Evolutionary conservation across 2,329 filamentous ascomycete species (phyloP), one percentile per base, ranked within the genome.

Genomic region (Hypoxylon sp.): DNA sequence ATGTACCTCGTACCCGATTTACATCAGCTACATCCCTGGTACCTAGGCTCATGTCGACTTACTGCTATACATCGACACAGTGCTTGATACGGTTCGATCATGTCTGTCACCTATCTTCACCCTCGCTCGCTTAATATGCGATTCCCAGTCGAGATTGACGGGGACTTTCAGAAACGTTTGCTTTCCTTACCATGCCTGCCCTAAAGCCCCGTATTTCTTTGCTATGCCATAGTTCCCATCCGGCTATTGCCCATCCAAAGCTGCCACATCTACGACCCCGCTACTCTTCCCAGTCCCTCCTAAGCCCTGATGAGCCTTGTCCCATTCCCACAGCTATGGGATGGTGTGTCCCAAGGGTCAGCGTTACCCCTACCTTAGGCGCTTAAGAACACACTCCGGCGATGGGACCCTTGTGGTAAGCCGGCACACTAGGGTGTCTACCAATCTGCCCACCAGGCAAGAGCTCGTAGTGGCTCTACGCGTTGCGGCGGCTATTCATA

Each of bases 401-500:
- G 63, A 67, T 49, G 42, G 22, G 56, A 58, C 37, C 46, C 61
- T 69, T 58, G 33, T 37, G 60, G 48, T 65, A 35, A 51, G 50
- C 33, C 50, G 58, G 51, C 51, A 70, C 68, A 54, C 70, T 61
- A 48, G 58, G 64, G 70, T 62, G 64, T 68, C 58, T 61, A 37
- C 54, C 42, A 59, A 70, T 67, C 67, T 65, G 49, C 57, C 67
- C 64, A 66, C 40, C 50, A 66, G 61, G 58, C 58, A 65, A 58
- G 22, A 60, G 35, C 40, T 53, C 59, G 40, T 55, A 42, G 42
- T 49, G 49, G 44, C 27, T 61, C 17, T 63, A 69, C 56, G 58
- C 61, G 44, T 46, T 58, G 61, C 69, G 69, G 72, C 72, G 72
- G 69, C 71, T 74, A 74, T 73, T 68, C 65, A 69, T 74, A 54